phyloP scores from a whole-genome alignment of 1,284 basidiomycete genomes.

The Blastosporella zonata region DNA sequence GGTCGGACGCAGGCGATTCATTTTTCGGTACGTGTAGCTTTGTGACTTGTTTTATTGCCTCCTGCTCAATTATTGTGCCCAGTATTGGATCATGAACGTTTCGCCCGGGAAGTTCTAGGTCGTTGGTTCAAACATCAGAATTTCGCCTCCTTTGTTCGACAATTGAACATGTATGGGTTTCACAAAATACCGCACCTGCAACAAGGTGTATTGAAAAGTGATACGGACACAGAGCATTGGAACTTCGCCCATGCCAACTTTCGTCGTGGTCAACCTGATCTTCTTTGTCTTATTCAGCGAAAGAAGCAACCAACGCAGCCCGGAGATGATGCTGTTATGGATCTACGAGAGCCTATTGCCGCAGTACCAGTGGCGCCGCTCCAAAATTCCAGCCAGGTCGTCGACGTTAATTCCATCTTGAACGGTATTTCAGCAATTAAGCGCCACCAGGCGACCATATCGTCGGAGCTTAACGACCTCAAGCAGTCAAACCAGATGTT shows the following conservation, averaged over 20 bases:
- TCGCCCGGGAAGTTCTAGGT: conserved; percentile 88
- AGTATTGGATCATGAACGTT: conserved; percentile 94
- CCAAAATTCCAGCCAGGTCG: conserved; percentile 45
- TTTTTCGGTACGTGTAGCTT: conserved; percentile 70
- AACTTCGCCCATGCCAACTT: conserved; percentile 94
- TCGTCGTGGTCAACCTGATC: conserved; percentile 84
- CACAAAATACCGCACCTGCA: conserved; percentile 96
- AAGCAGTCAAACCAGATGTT: conserved; percentile 86
- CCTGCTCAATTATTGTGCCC: conserved; percentile 4
- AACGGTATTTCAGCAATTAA: conserved; percentile 88
- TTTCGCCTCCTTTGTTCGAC: conserved; percentile 92
- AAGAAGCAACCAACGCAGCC: conserved; percentile 36
- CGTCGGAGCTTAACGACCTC: conserved; percentile 83
- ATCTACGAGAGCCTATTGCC: conserved; percentile 24
- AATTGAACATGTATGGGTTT: conserved; percentile 98
- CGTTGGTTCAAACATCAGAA: conserved; percentile 97
- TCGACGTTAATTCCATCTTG: conserved; percentile 77
- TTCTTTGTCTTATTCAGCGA: conserved; percentile 82
- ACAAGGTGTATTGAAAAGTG: conserved; percentile 86
- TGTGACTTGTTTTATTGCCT: neutral
- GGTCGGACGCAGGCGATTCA: conserved; percentile 87
- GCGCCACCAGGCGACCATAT: conserved; percentile 88
- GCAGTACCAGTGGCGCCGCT: conserved; percentile 18
- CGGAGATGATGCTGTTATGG: conserved; percentile 29
- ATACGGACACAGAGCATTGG: conserved; percentile 86